Base-by-base conservation (phyloP, 2,329 filamentous ascomycete species). In the Lachnellula cervina region DNA sequence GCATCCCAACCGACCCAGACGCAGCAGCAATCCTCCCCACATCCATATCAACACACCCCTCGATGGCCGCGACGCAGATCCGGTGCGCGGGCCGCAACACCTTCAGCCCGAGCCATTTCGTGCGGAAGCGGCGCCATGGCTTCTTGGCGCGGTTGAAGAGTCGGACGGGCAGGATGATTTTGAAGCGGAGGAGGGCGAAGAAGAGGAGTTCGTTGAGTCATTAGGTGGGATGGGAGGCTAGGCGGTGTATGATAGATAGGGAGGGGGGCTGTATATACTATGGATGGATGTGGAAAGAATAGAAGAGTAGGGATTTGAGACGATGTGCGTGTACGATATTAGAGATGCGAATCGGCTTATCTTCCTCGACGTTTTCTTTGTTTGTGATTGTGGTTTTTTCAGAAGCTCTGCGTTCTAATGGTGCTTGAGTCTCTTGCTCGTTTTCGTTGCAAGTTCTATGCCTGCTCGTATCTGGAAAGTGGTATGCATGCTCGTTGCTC, bases 101-200 rank as follows among this genome's bases (percentile, higher is more conserved):
- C 9, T 70, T 69, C 46, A 65, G 58, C 52, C 68, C 69, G 7
- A 69, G 66, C 58, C 69, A 71, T 64, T 70, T 71, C 60, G 68
- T 70, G 17, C 60, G 69, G 56, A 71, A 71, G 66, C 55, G 69
- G 45, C 61, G 69, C 54, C 69, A 71, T 66, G 69, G 69, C 7
- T 71, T 71, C 56, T 66, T 71, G 62, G 66, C 62, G 42, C 53
- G 69, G 16, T 46, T 69, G 35, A 62, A 56, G 59, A 71, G 66
- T 44, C 63, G 68, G 57, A 71, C 69, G 48, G 69, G 69, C 4
- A 55, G 65, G 34, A 62, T 59, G 49, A 66, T 60, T 2, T 46
- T 71, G 37, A 58, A 62, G 52, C 64, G 69, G 55, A 60, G 69
- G 59, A 67, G 56, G 57, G 53, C 58, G 35, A 71, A 70, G 64